Base-by-base conservation (phyloP, 495 filamentous ascomycete genomes). In the Penicillium bialowiezense region DNA sequence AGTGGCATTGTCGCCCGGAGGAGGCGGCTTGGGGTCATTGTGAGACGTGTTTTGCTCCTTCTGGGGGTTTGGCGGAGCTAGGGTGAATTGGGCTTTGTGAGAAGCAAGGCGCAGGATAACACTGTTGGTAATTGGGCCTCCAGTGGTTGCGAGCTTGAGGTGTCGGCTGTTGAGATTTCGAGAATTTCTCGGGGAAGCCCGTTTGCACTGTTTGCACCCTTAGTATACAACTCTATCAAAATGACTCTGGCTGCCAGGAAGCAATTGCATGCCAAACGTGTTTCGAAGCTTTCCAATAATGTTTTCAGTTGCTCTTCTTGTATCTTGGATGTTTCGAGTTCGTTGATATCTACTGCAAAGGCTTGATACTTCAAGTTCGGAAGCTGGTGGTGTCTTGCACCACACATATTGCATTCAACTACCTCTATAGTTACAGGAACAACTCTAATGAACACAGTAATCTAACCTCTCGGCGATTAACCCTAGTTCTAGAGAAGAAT, bases 201-300 rank as follows among this genome's bases (percentile, higher is more conserved):
- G 65, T 71, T 71, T 72, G 65, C 65, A 70, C 41, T 54, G 65
- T 72, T 72, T 72, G 69, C 63, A 66, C 17, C 1, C 1, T 7
- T 32, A 32, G 29, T 32, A 32, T 32, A 3, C 7, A 12, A n/a
- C n/a, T 32, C 29, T 12, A 32, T 26, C 8, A 8, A 26, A 26
- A 26, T 26, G 8, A 26, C 3, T 26, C 8, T 3, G 8, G 23
- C 23, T 26, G n/a, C 23, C 23, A 26, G 23, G 23, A 26, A 26
- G n/a, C n/a, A n/a, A n/a, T n/a, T n/a, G n/a, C n/a, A n/a, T n/a
- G n/a, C n/a, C n/a, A n/a, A n/a, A n/a, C n/a, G n/a, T n/a, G n/a
- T n/a, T n/a, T n/a, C n/a, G n/a, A n/a, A n/a, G n/a, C n/a, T n/a
- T n/a, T n/a, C n/a, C n/a, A n/a, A n/a, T n/a, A n/a, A 37, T 7